Percentiles rank a stretch among this genome's conserved stretches.
These are phyloP conservation scores for Nidularia pulvinata DNA, from an alignment of 768 basidiomycete species.

Conservation along the genomic window DNA sequence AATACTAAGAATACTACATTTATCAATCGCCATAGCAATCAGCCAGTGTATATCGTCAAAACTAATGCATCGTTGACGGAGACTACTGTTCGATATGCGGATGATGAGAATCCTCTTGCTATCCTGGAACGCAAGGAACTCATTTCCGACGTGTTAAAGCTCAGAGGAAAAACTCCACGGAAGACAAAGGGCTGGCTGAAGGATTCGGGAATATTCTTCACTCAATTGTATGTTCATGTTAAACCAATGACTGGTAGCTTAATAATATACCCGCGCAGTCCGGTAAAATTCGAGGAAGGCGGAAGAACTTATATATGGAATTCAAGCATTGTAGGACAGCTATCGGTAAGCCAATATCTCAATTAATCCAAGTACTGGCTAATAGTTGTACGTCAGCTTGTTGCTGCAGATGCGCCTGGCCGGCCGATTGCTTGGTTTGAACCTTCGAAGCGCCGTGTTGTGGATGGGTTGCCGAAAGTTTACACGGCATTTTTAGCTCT, in stretches of 20 bases:
- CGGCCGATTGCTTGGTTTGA: conserved; percentile 22
- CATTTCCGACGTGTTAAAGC: conserved; percentile 15
- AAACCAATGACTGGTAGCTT: not conserved
- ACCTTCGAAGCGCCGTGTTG: conserved; percentile 8
- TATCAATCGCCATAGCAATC: not conserved
- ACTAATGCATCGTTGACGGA: conserved; percentile 2
- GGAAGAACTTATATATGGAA: conserved; percentile 16
- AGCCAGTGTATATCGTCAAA: conserved; percentile 2
- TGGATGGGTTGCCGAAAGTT: conserved; percentile 6
- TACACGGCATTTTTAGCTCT: conserved; percentile 15
- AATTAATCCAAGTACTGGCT: not conserved
- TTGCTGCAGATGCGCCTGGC: conserved; percentile 1
- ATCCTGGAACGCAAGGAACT: conserved; percentile 12
- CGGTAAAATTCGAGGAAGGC: conserved; percentile 15
- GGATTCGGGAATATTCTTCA: conserved; percentile 9
- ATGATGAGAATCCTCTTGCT: conserved; percentile 9
- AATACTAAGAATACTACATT: conserved; percentile 8
- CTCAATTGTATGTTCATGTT: conserved; percentile 10
- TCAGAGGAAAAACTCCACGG: conserved; percentile 11
- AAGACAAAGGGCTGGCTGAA: conserved; percentile 17
- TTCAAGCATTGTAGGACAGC: conserved; percentile 9
- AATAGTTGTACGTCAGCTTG: conserved; percentile 5
- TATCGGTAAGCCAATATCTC: conserved; percentile 10
- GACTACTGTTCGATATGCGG: not conserved
- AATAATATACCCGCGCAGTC: conserved; percentile 7